phyloP scores from a whole-genome alignment of 805 yeast species.

The Ogataea nakhonphanomensis region DNA sequence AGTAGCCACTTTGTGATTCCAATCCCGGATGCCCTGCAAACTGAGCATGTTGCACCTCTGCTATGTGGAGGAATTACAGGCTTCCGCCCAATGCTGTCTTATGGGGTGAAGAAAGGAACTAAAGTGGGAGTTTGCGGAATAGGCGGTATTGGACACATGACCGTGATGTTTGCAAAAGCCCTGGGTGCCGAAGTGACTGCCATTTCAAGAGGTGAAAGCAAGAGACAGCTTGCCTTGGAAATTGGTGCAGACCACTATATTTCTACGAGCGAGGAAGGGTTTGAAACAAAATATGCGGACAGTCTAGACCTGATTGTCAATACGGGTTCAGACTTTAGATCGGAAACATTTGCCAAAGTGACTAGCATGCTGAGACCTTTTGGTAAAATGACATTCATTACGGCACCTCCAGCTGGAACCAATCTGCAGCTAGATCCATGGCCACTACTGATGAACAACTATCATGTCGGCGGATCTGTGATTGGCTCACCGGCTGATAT shows the following conservation, averaged over 20 bases:
- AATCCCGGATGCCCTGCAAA: slow-evolving; percentile 52
- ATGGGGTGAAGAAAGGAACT: slow-evolving; percentile 32
- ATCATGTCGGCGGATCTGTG: slow-evolving; percentile 54
- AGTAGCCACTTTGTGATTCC: slow-evolving; percentile 62
- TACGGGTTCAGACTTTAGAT: slow-evolving; percentile 7
- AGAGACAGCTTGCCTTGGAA: slow-evolving; percentile 49
- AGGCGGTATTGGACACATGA: slow-evolving; percentile 69
- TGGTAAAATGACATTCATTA: slow-evolving; percentile 52
- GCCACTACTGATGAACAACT: slow-evolving; percentile 40
- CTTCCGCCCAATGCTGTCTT: slow-evolving; percentile 60
- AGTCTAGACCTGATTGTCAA: slow-evolving; percentile 47
- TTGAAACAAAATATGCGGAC: slow-evolving; percentile 29
- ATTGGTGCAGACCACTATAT: slow-evolving; percentile 56
- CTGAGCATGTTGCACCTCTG: slow-evolving; percentile 63
- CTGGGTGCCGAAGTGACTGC: slow-evolving; percentile 61
- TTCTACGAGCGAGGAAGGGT: slow-evolving; percentile 43
- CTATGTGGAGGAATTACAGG: slow-evolving; percentile 78
- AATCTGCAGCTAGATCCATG: slow-evolving; percentile 2
- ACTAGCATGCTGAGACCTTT: slow-evolving; percentile 57
- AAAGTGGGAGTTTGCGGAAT: slow-evolving; percentile 60
- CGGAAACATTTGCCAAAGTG: slow-evolving; percentile 36
- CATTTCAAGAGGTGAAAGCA: slow-evolving; percentile 48
- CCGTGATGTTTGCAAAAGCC: slow-evolving; percentile 56
- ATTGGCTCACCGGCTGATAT: slow-evolving; percentile 65
- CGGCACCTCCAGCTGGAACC: slow-evolving; percentile 37